A percentile compares a stretch with the other conserved stretches of the same genome.
Evolutionary conservation across 768 basidiomycete species (phyloP).

Genomic region (Podaxis sp.): DNA sequence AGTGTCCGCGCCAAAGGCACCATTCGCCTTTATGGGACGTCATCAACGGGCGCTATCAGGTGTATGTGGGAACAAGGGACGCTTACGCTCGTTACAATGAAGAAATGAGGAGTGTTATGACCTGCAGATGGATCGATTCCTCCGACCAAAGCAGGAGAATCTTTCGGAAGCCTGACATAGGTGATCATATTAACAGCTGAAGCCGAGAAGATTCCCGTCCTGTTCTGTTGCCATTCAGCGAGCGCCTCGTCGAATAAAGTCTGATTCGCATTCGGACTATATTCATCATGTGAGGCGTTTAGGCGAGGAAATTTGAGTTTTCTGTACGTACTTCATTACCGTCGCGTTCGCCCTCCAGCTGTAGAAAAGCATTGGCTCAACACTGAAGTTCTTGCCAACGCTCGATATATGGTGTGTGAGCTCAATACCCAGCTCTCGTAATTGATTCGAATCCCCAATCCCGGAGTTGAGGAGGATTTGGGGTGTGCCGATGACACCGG

Average conservation of each 20-base stretch:
- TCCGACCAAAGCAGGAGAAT: slow-evolving; percentile 3
- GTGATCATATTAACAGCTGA: not conserved
- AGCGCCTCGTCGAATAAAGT: slow-evolving; percentile 2
- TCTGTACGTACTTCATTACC: not conserved
- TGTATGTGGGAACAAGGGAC: too few species aligned
- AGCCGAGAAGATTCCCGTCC: slow-evolving; percentile 4
- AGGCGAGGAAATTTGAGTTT: too few species aligned
- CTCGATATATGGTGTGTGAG: not conserved
- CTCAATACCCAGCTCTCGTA: not conserved
- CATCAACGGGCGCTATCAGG: not conserved
- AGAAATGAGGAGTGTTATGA: slow-evolving; percentile 16
- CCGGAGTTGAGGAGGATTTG: slow-evolving; percentile 10
- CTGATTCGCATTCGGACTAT: not conserved
- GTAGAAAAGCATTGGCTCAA: not conserved
- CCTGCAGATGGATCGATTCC: slow-evolving; percentile 17
- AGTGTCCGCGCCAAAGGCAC: not conserved
- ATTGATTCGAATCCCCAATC: not conserved
- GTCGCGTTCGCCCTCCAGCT: slow-evolving; percentile 8
- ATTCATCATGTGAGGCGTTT: too few species aligned
- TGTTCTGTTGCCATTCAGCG: not conserved
- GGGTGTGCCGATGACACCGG: slow-evolving; percentile 9
- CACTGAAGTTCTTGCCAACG: slow-evolving; percentile 12
- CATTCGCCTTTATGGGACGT: not conserved
- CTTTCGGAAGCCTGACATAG: slow-evolving; percentile 6
- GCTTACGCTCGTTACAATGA: slow-evolving; percentile 3